Conservation (phyloP, 768 basidiomycete species). For the Mycena polygramma region DNA sequence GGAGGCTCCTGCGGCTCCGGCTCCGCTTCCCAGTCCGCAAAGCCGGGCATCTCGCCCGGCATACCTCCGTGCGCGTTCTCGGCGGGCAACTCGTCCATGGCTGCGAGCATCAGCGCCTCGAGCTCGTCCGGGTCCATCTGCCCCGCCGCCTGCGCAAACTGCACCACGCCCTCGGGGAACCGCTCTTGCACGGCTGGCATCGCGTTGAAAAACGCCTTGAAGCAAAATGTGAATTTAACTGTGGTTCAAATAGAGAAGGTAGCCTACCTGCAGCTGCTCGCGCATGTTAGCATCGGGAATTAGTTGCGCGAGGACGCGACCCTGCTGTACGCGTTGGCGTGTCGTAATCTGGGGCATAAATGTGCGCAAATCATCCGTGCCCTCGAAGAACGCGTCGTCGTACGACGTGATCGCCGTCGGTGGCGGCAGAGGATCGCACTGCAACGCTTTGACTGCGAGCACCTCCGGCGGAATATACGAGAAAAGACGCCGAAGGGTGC, state of each 20-base stretch:
- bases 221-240: neutral
- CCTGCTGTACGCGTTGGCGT: slow-evolving; percentile 61
- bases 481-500: slow-evolving; percentile 69
- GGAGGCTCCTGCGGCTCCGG: slow-evolving; percentile 33
- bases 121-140: slow-evolving; percentile 70
- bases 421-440: slow-evolving; percentile 92
- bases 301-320: slow-evolving; percentile 62
- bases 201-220: slow-evolving; percentile 67
- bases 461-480: slow-evolving; percentile 78
- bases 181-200: slow-evolving; percentile 66
- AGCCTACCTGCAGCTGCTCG: slow-evolving; percentile 63
- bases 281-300: slow-evolving; percentile 63
- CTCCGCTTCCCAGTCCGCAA: slow-evolving; percentile 42
- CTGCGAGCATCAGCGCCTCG: slow-evolving; percentile 69
- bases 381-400: slow-evolving; percentile 80
- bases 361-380: slow-evolving; percentile 66
- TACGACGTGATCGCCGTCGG: slow-evolving; percentile 70
- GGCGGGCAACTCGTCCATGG: slow-evolving; percentile 43
- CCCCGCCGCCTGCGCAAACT: slow-evolving; percentile 69
- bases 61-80: slow-evolving; percentile 54
- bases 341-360: slow-evolving; percentile 51
- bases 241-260: neutral
- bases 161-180: slow-evolving; percentile 75
- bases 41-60: slow-evolving; percentile 60
- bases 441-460: slow-evolving; percentile 66